These are phyloP conservation scores for Cladosporium sp. DNA, from an alignment of 2,329 filamentous ascomycete genomes.

Conservation along the genomic window DNA sequence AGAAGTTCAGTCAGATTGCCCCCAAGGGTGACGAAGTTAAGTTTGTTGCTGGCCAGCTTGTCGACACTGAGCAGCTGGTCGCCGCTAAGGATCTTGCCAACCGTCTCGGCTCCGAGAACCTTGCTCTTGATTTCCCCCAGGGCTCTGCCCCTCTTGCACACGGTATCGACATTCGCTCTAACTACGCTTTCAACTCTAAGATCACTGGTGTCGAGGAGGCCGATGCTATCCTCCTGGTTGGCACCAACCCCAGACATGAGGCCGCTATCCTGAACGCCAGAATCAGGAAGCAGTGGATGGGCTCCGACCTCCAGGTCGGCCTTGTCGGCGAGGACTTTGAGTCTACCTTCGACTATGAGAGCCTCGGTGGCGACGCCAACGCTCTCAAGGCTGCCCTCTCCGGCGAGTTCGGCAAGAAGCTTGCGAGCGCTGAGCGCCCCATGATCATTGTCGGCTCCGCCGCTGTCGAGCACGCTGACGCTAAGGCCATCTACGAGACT, in stretches of 20 bases:
- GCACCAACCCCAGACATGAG: conserved; percentile 92
- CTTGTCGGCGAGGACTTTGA: conserved; percentile 87
- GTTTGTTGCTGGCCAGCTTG: conserved; percentile 82
- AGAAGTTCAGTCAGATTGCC: conserved; percentile 71
- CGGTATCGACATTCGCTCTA: conserved; percentile 87
- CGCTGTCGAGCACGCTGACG: conserved; percentile 83
- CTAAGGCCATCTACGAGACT: conserved; percentile 88
- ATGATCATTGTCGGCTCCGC: conserved; percentile 96
- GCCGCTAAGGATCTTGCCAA: conserved; percentile 97
- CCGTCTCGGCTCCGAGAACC: conserved; percentile 91
- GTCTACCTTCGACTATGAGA: conserved; percentile 92
- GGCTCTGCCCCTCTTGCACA: conserved; percentile 82
- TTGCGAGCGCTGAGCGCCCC: conserved; percentile 78
- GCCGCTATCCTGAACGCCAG: conserved; percentile 92
- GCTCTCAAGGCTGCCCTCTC: conserved; percentile 80
- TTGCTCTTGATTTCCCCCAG: conserved; percentile 83
- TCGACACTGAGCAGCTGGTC: conserved; percentile 88
- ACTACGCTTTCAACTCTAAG: conserved; percentile 94
- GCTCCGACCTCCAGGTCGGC: conserved; percentile 88
- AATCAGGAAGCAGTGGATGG: conserved; percentile 96
- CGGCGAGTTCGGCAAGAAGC: conserved; percentile 88
- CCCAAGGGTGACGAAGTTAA: conserved; percentile 95
- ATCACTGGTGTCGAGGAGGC: conserved; percentile 93
- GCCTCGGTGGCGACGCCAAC: conserved; percentile 73
- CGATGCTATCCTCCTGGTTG: conserved; percentile 84